These are phyloP conservation scores for Linanthus parryae DNA, from an alignment of 148 eudicot species.

Conservation along the genomic window DNA sequence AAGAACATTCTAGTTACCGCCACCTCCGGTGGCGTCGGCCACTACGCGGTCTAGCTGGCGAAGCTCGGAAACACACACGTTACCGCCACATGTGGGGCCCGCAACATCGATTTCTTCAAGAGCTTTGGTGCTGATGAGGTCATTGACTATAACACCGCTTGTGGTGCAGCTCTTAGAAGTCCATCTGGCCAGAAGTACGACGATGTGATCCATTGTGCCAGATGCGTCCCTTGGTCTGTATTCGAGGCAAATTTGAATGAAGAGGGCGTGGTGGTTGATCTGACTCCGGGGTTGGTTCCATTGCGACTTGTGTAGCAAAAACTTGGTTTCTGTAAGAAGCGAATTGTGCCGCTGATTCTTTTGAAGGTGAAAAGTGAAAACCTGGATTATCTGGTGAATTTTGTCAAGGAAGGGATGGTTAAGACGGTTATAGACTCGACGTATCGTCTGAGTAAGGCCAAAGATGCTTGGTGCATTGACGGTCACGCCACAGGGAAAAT, in stretches of 20 bases:
- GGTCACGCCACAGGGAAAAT: slow-evolving; percentile 86
- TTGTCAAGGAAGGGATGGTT: slow-evolving; percentile 63
- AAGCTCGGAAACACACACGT: slow-evolving; percentile 77
- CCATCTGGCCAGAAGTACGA: slow-evolving; percentile 72
- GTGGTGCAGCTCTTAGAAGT: slow-evolving; percentile 60
- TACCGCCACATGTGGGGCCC: slow-evolving; percentile 75
- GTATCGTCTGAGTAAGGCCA: slow-evolving; percentile 49
- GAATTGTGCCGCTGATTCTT: slow-evolving; percentile 41
- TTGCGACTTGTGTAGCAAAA: slow-evolving; percentile 56
- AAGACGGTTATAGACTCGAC: slow-evolving; percentile 68
- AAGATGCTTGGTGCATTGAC: slow-evolving; percentile 72
- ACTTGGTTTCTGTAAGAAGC: slow-evolving; percentile 54
- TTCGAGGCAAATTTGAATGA: slow-evolving; percentile 50
- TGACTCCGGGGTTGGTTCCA: slow-evolving; percentile 38
- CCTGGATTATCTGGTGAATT: slow-evolving; percentile 48
- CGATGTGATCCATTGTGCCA: slow-evolving; percentile 53
- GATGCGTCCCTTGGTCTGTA: slow-evolving; percentile 53
- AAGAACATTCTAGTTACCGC: slow-evolving; percentile 59
- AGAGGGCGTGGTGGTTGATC: slow-evolving; percentile 52
- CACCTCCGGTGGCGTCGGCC: slow-evolving; percentile 79
- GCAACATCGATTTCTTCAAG: slow-evolving; percentile 57
- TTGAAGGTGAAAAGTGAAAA: slow-evolving; percentile 34
- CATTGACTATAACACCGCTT: slow-evolving; percentile 68
- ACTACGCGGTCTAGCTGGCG: slow-evolving; percentile 73
- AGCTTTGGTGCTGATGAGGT: slow-evolving; percentile 78